Base-by-base conservation (phyloP, 2,329 filamentous ascomycete species). In the Penicillium sp. region DNA sequence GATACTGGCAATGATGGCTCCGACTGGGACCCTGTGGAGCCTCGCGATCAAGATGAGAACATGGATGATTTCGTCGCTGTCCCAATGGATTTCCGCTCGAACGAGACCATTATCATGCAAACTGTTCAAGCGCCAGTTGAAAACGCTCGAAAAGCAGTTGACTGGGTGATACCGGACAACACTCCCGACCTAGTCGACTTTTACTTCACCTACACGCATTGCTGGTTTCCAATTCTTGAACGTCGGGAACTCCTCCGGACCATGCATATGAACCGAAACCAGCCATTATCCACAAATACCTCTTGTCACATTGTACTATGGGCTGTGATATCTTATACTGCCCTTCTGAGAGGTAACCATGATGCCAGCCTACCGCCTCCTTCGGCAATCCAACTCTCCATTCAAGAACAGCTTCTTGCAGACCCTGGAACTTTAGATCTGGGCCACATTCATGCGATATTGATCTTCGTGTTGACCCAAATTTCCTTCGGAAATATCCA, bases 121-220 rank as follows among this genome's bases (percentile, higher is more conserved):
- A 44, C 10, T 35, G 13, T 45, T 12, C 53, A 26, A 56, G 24
- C 22, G 53, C 17, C 53, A 22, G 10, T 45, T 13, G 13, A 45
- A n/a, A 15, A 0, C 19, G 8, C 38, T 9, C 9, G 24, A 13
- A 26, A 53, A 28, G 19, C 26, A 4, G 5, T 54, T 13, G 22
- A 61, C 55, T 22, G 33, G 15, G 15, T 33, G 49, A 40, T 66
- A 38, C 66, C 64, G 37, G 55, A 59, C 1, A 51, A 62, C 38
- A 66, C 61, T 2, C 33, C 61, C 5, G 79, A 82, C 2, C 79
- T 92, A 1, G 75, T 91, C 42, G 87, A 91, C 63, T 81, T 88
- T 4, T 91, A 91, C 71, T 89, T 90, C 60, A 84, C 88, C 1
- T 90, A 90, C 66, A 90, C 87, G 0, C 88, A 92, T 72, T 86